These are phyloP conservation scores for Penicillium subrubescens DNA, from an alignment of 495 filamentous ascomycete species.

Conservation along the genomic window DNA sequence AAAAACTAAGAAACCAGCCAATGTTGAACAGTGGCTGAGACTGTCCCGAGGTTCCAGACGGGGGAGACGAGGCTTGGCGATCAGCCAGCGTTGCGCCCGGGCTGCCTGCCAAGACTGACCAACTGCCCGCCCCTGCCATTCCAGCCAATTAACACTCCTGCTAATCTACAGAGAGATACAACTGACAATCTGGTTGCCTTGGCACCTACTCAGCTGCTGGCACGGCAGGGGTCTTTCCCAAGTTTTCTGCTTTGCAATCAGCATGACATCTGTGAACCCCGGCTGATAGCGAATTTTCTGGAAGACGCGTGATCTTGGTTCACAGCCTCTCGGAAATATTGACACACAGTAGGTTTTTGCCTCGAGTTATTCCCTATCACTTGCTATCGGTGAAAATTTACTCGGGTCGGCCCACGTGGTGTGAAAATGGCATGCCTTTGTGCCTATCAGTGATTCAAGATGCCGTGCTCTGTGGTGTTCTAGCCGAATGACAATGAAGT, in stretches of 20 bases:
- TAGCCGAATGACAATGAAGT: not conserved
- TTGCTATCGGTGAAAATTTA: not conserved
- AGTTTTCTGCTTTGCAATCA: constrained; percentile 3
- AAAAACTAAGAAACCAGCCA: not conserved
- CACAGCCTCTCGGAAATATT: not conserved
- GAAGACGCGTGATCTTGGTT: constrained; percentile 1
- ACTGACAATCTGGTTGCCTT: constrained; percentile 1
- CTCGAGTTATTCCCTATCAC: not conserved
- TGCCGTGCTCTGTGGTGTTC: too few species aligned
- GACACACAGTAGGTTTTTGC: not conserved
- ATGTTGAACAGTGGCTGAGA: not conserved
- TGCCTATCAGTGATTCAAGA: not conserved
- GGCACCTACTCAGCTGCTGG: not conserved
- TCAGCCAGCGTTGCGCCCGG: constrained; percentile 14
- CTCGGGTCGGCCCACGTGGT: not conserved
- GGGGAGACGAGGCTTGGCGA: constrained; percentile 6
- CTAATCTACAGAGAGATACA: not conserved
- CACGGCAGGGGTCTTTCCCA: not conserved
- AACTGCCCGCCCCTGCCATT: not conserved
- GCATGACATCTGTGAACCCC: not conserved
- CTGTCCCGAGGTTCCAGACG: not conserved
- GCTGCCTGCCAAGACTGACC: constrained; percentile 8
- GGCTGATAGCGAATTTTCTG: constrained; percentile 8
- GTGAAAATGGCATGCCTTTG: not conserved
- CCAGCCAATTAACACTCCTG: not conserved